phyloP scores from a whole-genome alignment of 306 rosid species.

The Vigna trinervia region DNA sequence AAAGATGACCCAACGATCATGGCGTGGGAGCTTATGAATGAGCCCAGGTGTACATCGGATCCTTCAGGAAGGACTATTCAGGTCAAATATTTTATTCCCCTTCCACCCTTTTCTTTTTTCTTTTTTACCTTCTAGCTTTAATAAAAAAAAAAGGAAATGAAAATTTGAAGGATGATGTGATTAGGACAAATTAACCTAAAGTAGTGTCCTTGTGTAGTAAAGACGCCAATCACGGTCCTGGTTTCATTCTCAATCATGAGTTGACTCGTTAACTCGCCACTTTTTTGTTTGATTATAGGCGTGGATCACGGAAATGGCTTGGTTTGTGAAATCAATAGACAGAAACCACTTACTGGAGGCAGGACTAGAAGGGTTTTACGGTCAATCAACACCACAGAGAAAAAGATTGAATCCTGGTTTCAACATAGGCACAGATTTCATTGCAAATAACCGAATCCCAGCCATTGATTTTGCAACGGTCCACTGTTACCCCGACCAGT shows the following conservation, averaged over 20 bases:
- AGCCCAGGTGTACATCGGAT: conserved; percentile 93
- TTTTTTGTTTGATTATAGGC: conserved; percentile 51
- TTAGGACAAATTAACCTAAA: conserved; percentile 9
- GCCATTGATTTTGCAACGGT: conserved; percentile 86
- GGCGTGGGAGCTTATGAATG: conserved; percentile 99
- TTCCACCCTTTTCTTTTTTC: conserved; percentile 16
- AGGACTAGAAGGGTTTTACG: conserved; percentile 92
- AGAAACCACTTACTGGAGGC: conserved; percentile 88
- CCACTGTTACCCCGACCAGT: conserved; percentile 93
- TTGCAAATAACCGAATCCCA: conserved; percentile 68
- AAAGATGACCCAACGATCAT: conserved; percentile 90
- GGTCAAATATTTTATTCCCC: conserved; percentile 51
- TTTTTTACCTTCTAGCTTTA: conserved; percentile 38
- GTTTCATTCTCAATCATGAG: conserved; percentile 26
- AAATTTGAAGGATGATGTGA: background rate
- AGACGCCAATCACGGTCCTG: conserved; percentile 43
- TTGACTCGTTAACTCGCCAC: background rate
- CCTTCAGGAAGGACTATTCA: conserved; percentile 90
- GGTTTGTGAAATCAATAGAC: conserved; percentile 81
- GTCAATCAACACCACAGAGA: conserved; percentile 78
- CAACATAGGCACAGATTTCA: conserved; percentile 81
- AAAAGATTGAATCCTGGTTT: conserved; percentile 69
- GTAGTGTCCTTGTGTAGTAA: background rate
- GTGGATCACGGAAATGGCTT: conserved; percentile 97
- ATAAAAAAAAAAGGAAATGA: background rate